These are phyloP conservation scores for Emericellopsis terricola DNA, from an alignment of 495 filamentous ascomycete genomes.

Conservation along the genomic window DNA sequence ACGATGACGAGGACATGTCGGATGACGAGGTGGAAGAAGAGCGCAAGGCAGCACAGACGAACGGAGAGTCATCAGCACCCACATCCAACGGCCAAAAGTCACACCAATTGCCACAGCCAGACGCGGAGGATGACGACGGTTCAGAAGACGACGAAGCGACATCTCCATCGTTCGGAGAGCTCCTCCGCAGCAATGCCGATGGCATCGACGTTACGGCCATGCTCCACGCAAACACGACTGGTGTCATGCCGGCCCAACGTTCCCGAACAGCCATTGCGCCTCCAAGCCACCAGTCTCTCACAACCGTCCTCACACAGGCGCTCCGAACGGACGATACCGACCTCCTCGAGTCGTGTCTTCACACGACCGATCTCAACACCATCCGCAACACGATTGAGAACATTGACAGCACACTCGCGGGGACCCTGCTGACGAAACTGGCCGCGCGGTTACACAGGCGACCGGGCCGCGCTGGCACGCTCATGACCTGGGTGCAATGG, in stretches of 20 bases:
- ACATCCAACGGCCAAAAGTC: slow-evolving; percentile 5
- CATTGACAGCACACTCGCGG: slow-evolving; percentile 67
- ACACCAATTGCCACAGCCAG: slow-evolving; percentile 22
- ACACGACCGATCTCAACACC: slow-evolving; percentile 49
- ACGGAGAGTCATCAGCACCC: not conserved
- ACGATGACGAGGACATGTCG: slow-evolving; percentile 16
- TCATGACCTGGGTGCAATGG: slow-evolving; percentile 97
- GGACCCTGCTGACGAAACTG: slow-evolving; percentile 58
- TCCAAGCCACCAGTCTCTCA: slow-evolving; percentile 63
- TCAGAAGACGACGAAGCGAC: slow-evolving; percentile 26
- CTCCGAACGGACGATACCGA: slow-evolving; percentile 76
- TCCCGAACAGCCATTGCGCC: slow-evolving; percentile 23
- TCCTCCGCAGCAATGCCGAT: slow-evolving; percentile 57
- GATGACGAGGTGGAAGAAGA: slow-evolving; percentile 5
- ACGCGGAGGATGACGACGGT: slow-evolving; percentile 18
- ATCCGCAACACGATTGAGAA: slow-evolving; percentile 80
- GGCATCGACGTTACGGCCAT: slow-evolving; percentile 60
- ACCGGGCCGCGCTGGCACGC: slow-evolving; percentile 71
- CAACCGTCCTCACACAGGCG: slow-evolving; percentile 79
- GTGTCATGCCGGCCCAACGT: slow-evolving; percentile 16
- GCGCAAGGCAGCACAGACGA: not conserved
- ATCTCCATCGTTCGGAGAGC: slow-evolving; percentile 69
- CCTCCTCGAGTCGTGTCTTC: slow-evolving; percentile 83
- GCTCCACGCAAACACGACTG: slow-evolving; percentile 18
- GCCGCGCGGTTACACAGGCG: slow-evolving; percentile 74